Conservation (phyloP, 2,329 filamentous ascomycete genomes). For the Cyanodermella asteris region DNA sequence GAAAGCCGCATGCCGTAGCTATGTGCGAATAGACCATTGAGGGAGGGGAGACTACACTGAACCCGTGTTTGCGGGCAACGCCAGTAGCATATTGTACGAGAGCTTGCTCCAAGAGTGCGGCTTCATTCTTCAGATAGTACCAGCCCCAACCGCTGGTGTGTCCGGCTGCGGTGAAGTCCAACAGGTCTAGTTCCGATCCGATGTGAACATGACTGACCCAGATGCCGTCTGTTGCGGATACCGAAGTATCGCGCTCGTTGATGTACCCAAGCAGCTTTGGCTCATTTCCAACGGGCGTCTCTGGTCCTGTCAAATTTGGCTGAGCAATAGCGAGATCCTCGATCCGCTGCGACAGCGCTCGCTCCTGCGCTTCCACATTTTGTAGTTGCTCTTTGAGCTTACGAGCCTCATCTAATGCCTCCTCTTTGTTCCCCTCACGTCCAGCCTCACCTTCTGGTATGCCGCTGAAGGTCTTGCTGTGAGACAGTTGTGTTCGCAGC, state of each 20-base stretch:
- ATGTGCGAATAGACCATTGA: constrained; percentile 85
- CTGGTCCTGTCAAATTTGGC: constrained; percentile 62
- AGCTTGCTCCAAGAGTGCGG: constrained; percentile 82
- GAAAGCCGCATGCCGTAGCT: constrained; percentile 77
- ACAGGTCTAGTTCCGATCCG: constrained; percentile 61
- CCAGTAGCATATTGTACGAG: constrained; percentile 67
- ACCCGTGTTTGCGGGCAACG: constrained; percentile 50
- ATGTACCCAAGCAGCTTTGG: constrained; percentile 52
- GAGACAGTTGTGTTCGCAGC: constrained; percentile 5
- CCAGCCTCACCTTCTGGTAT: constrained; percentile 1
- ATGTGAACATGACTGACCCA: constrained; percentile 53
- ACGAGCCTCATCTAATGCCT: constrained; percentile 17
- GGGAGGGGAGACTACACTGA: constrained; percentile 63
- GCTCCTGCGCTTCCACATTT: constrained; percentile 13
- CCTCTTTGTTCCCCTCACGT: constrained; percentile 9
- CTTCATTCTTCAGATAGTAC: constrained; percentile 90
- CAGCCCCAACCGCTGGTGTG: constrained; percentile 87
- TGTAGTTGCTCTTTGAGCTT: constrained; percentile 16
- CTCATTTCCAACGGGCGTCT: constrained; percentile 50
- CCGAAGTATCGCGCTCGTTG: constrained; percentile 40
- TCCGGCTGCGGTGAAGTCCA: constrained; percentile 69
- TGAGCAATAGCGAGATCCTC: constrained; percentile 52
- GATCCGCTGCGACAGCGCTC: constrained; percentile 35
- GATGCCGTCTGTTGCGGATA: constrained; percentile 13
- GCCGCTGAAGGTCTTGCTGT: constrained; percentile 3